Conservation (phyloP, 306 rosid species). For the Malus orientalis region DNA sequence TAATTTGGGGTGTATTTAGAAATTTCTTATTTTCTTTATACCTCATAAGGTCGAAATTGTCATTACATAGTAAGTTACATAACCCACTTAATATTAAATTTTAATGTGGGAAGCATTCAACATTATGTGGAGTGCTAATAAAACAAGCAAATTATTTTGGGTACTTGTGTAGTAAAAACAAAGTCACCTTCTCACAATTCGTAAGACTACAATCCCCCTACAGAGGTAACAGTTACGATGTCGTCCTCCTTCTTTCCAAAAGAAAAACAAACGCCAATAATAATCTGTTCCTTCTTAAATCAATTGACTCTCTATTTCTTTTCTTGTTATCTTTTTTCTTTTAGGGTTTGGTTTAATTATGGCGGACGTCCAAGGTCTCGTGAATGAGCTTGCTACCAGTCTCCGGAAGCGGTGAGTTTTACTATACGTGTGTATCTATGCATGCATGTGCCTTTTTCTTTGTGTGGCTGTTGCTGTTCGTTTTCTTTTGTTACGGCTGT, state of each 20-base stretch:
- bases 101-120: no score
- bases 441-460: background rate
- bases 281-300: no score
- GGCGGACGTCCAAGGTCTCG: slow-evolving; percentile 4
- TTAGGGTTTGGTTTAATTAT: background rate
- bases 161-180: background rate
- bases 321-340: no score
- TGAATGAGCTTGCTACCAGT: background rate
- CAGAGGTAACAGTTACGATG: background rate
- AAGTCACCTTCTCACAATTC: background rate
- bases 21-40: no score
- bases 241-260: background rate
- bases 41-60: no score
- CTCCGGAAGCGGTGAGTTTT: background rate
- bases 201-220: background rate
- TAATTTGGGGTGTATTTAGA: no score
- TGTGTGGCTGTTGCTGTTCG: background rate
- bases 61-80: no score
- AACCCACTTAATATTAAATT: no score
- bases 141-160: background rate
- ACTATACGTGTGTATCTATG: background rate
- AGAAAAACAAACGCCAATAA: no score
- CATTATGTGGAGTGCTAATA: no score
- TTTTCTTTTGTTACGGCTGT: background rate
- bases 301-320: no score